Percentiles rank a stretch among this genome's conserved stretches.
These are phyloP conservation scores for Talaromyces sp. DNA, from an alignment of 2,329 filamentous ascomycete genomes.

Conservation along the genomic window DNA sequence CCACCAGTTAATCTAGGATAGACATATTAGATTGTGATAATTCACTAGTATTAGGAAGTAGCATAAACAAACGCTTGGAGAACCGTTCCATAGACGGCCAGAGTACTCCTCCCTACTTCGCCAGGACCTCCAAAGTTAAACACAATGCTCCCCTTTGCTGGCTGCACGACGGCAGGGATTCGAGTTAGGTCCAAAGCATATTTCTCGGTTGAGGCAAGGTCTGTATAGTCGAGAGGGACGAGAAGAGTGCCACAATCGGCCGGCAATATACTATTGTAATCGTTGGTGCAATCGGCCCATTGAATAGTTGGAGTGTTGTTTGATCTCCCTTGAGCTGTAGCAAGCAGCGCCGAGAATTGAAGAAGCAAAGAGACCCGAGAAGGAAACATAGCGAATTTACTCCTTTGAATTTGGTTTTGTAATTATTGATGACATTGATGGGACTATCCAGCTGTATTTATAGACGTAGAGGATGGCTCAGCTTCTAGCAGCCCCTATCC, in stretches of 20 bases:
- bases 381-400: too few relatives aligned
- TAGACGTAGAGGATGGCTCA: too few relatives aligned
- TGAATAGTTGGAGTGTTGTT: not conserved
- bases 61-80: not conserved
- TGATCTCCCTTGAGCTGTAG: too few relatives aligned
- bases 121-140: conserved; percentile 32
- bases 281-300: not conserved
- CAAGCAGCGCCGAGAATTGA: too few relatives aligned
- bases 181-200: conserved; percentile 24
- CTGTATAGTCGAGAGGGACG: conserved; percentile 32
- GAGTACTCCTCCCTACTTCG: conserved; percentile 5
- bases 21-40: not conserved
- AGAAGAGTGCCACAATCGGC: conserved; percentile 25
- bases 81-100: not conserved
- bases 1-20: not conserved
- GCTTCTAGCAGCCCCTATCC: too few relatives aligned
- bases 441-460: too few relatives aligned
- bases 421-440: too few relatives aligned
- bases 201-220: conserved; percentile 15
- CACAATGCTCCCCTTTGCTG: conserved; percentile 26
- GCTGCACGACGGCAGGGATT: conserved; percentile 21
- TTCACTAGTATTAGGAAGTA: not conserved
- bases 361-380: too few relatives aligned
- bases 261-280: not conserved
- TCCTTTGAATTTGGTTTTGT: too few relatives aligned